Conservation (phyloP, 2,329 filamentous ascomycete genomes). For the Chaetoscypha palmicola region DNA sequence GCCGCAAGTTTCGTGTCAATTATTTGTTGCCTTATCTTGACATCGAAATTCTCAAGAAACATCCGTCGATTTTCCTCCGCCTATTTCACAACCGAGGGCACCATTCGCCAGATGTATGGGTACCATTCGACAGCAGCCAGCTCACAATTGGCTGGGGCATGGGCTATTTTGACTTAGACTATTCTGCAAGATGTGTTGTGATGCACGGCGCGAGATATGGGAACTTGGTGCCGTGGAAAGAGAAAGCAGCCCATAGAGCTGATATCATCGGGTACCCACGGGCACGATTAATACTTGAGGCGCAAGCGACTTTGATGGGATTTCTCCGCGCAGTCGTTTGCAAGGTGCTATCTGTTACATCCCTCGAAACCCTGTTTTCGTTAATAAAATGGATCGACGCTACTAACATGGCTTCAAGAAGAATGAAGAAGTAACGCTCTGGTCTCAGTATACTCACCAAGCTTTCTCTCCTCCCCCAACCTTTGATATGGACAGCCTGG, state of each 20-base stretch:
- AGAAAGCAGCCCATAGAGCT: constrained; percentile 1
- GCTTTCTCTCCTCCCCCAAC: constrained; percentile 7
- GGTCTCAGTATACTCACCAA: constrained; percentile 10
- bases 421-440: not conserved
- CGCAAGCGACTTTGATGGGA: constrained; percentile 1
- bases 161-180: not conserved
- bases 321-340: constrained; percentile 7
- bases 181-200: not conserved
- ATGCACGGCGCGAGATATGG: constrained; percentile 11
- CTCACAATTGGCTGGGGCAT: not conserved
- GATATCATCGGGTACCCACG: constrained; percentile 8
- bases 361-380: too few species aligned
- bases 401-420: constrained; percentile 4
- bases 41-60: not conserved
- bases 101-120: not conserved
- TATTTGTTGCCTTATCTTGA: not conserved
- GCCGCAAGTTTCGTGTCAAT: not conserved
- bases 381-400: too few species aligned
- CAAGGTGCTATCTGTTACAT: too few species aligned
- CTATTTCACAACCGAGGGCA: not conserved
- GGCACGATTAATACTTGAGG: constrained; percentile 7
- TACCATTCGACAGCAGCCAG: not conserved
- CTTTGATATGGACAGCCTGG: constrained; percentile 6
- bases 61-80: not conserved
- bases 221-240: constrained; percentile 7